Conservation (phyloP, 176 grass and related monocot species). For the Oryza glaberrima region DNA sequence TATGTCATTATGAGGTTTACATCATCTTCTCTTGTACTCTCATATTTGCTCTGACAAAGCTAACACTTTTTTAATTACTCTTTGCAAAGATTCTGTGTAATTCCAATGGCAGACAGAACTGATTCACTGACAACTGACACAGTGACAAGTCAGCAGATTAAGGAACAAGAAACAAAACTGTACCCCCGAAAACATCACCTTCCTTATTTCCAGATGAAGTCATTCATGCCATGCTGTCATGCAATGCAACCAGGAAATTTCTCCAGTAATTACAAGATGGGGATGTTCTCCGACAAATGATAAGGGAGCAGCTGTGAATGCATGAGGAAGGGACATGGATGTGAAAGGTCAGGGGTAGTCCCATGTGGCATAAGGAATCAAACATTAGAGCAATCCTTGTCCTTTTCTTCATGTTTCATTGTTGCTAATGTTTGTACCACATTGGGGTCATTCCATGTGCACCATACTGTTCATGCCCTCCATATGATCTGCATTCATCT, state of each 20-base stretch:
- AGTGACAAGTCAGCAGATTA: constrained; percentile 43
- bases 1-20: background rate
- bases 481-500: constrained; percentile 39
- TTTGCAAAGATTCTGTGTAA: constrained; percentile 45
- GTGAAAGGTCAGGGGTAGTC: constrained; percentile 46
- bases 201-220: constrained; percentile 19
- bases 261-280: constrained; percentile 20
- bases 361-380: constrained; percentile 66
- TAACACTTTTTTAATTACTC: constrained; percentile 19
- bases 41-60: constrained; percentile 23
- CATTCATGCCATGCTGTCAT: constrained; percentile 27
- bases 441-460: constrained; percentile 56
- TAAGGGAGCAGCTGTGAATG: background rate
- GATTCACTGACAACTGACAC: constrained; percentile 51
- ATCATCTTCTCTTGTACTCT: constrained; percentile 1
- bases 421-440: constrained; percentile 46
- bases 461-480: constrained; percentile 34
- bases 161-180: constrained; percentile 45
- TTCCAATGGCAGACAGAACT: constrained; percentile 59
- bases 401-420: constrained; percentile 52
- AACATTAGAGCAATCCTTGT: constrained; percentile 48
- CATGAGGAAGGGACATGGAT: constrained; percentile 48
- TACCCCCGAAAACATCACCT: constrained; percentile 13
- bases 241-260: constrained; percentile 28
- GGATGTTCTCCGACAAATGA: constrained; percentile 11